Conservation (phyloP, 371 early-diverging fungal genomes). For the Actinomucor elegans region DNA sequence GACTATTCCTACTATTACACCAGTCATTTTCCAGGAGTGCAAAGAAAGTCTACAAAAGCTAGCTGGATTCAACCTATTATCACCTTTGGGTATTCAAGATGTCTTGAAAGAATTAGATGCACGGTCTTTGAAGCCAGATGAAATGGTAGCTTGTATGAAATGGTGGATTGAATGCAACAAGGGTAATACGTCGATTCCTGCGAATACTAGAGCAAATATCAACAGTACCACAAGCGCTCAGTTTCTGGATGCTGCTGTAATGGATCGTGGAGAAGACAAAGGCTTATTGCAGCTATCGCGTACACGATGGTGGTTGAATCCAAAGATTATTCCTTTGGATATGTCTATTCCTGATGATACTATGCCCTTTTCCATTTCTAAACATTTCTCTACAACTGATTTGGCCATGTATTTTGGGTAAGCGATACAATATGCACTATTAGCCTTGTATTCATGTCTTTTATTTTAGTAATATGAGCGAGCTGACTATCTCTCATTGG, state of each 20-base stretch:
- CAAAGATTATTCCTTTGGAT: constrained; percentile 59
- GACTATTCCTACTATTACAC: constrained; percentile 60
- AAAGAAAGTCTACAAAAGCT: constrained; percentile 61
- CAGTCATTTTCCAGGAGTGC: constrained; percentile 47
- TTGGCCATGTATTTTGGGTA: constrained; percentile 57
- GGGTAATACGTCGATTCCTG: constrained; percentile 16
- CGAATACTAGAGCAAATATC: constrained; percentile 1
- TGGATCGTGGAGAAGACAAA: constrained; percentile 44
- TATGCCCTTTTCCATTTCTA: constrained; percentile 67
- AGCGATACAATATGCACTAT: neutral
- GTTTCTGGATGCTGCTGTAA: constrained; percentile 37
- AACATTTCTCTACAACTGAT: constrained; percentile 56
- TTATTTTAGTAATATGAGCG: constrained; percentile 49
- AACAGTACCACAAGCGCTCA: constrained; percentile 2
- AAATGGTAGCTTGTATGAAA: constrained; percentile 70
- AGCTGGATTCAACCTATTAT: constrained; percentile 34
- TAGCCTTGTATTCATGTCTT: neutral
- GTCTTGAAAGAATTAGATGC: constrained; percentile 65
- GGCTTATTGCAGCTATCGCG: constrained; percentile 41
- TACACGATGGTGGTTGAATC: constrained; percentile 59
- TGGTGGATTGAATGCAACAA: constrained; percentile 72
- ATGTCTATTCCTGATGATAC: constrained; percentile 61
- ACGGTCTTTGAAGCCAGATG: constrained; percentile 51
- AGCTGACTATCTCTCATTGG: constrained; percentile 71
- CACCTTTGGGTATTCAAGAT: constrained; percentile 57